Evolutionary conservation across 257 asterid species (phyloP).

Genomic region (Galeopsis tetrahit): DNA sequence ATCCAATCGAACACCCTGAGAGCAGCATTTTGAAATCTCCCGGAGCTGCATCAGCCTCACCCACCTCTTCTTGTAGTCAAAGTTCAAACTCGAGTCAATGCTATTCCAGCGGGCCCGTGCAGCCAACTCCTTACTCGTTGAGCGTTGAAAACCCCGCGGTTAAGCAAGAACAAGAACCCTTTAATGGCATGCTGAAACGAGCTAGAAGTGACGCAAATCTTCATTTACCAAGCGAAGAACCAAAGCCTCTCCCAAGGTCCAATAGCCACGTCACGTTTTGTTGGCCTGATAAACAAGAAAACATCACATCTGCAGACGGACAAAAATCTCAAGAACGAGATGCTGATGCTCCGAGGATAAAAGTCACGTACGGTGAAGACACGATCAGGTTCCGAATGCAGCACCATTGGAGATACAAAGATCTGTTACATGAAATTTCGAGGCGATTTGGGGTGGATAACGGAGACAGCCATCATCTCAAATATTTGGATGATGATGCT

Average conservation of each 20-base stretch:
- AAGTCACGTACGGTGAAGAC: constrained; percentile 80
- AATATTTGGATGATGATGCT: constrained; percentile 85
- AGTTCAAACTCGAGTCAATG: constrained; percentile 76
- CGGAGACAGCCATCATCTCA: constrained; percentile 53
- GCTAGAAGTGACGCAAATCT: constrained; percentile 65
- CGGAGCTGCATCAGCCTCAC: constrained; percentile 51
- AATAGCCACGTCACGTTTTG: constrained; percentile 49
- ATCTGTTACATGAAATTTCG: constrained; percentile 59
- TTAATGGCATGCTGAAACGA: constrained; percentile 44
- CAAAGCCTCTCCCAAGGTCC: constrained; percentile 55
- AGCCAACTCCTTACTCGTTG: constrained; percentile 36
- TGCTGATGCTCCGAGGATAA: constrained; percentile 55
- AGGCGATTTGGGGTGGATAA: constrained; percentile 68
- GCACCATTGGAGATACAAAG: constrained; percentile 60
- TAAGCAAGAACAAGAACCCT: constrained; percentile 49
- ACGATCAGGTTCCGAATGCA: constrained; percentile 76
- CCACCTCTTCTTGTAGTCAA: constrained; percentile 73
- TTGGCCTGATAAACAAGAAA: constrained; percentile 41
- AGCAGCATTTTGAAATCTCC: constrained; percentile 37
- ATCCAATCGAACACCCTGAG: constrained; percentile 40
- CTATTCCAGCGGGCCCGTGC: constrained; percentile 55
- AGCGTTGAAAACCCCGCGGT: constrained; percentile 33
- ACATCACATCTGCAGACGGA: constrained; percentile 19
- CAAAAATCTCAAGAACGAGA: constrained; percentile 34
- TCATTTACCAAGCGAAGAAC: constrained; percentile 47